These are phyloP conservation scores for Larix kaempferi DNA, from an alignment of 75 land plant genomes.

Conservation along the genomic window DNA sequence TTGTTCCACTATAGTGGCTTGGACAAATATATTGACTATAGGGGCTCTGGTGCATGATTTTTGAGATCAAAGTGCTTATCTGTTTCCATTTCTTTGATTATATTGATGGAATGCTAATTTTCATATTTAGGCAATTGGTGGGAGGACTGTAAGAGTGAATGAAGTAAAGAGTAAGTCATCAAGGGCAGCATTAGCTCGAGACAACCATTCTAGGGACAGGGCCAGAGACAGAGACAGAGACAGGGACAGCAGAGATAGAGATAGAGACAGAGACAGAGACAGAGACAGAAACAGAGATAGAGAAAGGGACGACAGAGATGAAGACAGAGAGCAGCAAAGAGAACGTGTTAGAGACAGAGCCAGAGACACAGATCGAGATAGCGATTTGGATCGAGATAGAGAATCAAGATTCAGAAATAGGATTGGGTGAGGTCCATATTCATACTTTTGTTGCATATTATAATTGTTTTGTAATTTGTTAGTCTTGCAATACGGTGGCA, in stretches of 20 bases:
- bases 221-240: conserved; percentile 30
- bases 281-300: conserved; percentile 32
- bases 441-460: too few relatives aligned
- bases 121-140: conserved; percentile 42
- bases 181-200: conserved; percentile 38
- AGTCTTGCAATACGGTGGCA: too few relatives aligned
- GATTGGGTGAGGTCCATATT: conserved; percentile 14
- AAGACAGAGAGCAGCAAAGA: conserved; percentile 21
- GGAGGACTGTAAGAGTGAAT: conserved; percentile 61
- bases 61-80: background rate
- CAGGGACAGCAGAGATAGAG: conserved; percentile 36
- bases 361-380: conserved; percentile 13
- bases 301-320: conserved; percentile 28
- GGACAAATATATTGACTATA: background rate
- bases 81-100: background rate
- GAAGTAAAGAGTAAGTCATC: conserved; percentile 52
- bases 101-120: conserved; percentile 8
- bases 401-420: conserved; percentile 14
- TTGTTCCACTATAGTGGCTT: background rate
- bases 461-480: too few relatives aligned
- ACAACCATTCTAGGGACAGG: conserved; percentile 17
- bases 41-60: too few relatives aligned
- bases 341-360: conserved; percentile 31
- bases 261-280: conserved; percentile 34
- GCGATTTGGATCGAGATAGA: conserved; percentile 18